Base-by-base conservation (phyloP, 306 rosid species). In the Inga oerstediana region DNA sequence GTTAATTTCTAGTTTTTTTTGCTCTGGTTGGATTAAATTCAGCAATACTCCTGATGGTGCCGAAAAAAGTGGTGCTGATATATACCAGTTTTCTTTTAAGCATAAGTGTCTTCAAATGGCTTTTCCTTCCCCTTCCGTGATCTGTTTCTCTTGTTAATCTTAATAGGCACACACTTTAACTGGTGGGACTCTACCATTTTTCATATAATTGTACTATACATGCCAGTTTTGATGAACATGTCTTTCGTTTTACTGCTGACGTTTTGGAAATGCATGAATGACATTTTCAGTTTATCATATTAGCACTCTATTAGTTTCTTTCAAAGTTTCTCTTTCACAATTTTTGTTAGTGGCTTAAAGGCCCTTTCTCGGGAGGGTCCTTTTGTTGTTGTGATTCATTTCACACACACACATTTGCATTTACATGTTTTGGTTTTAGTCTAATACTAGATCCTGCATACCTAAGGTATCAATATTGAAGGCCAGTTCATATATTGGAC, bases 171-270 rank as follows among this genome's bases (percentile, higher is more conserved):
- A 19, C 39, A 16, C 49, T 81, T 51, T 22, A 56, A 41, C 8
- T 64, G 48, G 1, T 61, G 69, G 69, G 80, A 56, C 24, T 82
- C 10, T 58, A 22, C 51, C 48, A 22, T 46, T 82, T 19, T 48
- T 74, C 39, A 43, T 82, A 32, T 69, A 11, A 69, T 61, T 79
- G 32, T 74, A 61, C 59, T 69, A 66, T 41, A 45, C 34, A 45
- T 72, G 54, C 68, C 56, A 41, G 51, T 65, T 77, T 19, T 78
- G 2, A 17, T 78, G 35, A 45, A 13, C 66, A 8, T 10, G 73
- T 64, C 49, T 64, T 72, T 56, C 59, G 48, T 62, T 56, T 19
- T 56, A 20, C 27, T 6, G 61, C 61, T 19, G 61, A 54, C 59
- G 17, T 52, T 52, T 56, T 56, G 24, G 67, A 77, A 65, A 65